These are phyloP conservation scores for Ustilago esculenta DNA, from an alignment of 1,284 basidiomycete species.

Conservation along the genomic window DNA sequence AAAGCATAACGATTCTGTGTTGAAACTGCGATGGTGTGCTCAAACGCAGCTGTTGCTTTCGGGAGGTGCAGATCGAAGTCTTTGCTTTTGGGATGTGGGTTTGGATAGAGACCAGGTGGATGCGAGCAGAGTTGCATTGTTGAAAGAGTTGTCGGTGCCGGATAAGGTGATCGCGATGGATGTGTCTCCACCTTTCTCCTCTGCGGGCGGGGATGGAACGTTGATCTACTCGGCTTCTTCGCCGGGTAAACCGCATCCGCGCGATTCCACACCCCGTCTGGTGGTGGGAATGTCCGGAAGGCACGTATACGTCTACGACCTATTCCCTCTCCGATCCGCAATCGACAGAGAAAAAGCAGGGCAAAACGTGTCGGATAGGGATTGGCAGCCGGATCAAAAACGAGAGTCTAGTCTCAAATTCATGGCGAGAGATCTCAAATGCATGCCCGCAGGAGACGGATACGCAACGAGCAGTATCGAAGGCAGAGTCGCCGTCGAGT, in stretches of 20 bases:
- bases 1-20: constrained; percentile 56
- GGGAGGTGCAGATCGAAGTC: constrained; percentile 47
- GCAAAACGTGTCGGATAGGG: constrained; percentile 20
- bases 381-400: constrained; percentile 71
- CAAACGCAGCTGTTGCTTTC: constrained; percentile 42
- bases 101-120: neutral
- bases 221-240: constrained; percentile 7
- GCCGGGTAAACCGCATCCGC: neutral
- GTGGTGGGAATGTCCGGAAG: constrained; percentile 61
- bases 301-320: constrained; percentile 55
- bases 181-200: constrained; percentile 37
- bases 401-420: constrained; percentile 94
- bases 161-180: constrained; percentile 64
- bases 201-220: neutral
- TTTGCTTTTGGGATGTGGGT: constrained; percentile 55
- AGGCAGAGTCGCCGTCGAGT: constrained; percentile 95
- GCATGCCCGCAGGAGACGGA: constrained; percentile 91
- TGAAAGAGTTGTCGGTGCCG: constrained; percentile 46
- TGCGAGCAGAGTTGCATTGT: constrained; percentile 1
- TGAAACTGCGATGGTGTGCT: constrained; percentile 52
- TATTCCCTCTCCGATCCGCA: constrained; percentile 32
- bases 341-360: constrained; percentile 25
- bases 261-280: constrained; percentile 46
- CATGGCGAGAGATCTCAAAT: constrained; percentile 88
- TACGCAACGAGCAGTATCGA: constrained; percentile 94